phyloP scores from a whole-genome alignment of 225 moss, liverwort and hornwort genomes.

The Polytrichum formosum region DNA sequence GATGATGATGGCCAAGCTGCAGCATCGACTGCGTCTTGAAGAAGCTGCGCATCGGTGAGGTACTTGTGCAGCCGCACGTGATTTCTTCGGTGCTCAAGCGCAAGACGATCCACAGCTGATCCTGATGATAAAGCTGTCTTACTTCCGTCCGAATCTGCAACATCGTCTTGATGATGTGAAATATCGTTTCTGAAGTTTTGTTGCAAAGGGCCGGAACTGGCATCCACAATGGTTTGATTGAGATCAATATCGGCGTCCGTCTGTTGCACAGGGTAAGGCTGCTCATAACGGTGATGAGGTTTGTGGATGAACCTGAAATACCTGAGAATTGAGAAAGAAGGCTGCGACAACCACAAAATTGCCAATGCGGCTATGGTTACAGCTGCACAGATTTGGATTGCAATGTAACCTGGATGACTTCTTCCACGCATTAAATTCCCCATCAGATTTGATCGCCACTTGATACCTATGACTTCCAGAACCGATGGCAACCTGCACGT shows the following conservation, averaged over 20 bases:
- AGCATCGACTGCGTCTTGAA: constrained; percentile 20
- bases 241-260: no score
- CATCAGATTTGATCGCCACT: not conserved
- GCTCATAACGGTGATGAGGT: not conserved
- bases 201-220: no score
- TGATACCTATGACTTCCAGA: no score
- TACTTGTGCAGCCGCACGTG: constrained; percentile 7
- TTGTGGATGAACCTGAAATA: not conserved
- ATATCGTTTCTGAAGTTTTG: no score
- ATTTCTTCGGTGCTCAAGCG: not conserved
- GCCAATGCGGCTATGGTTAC: not conserved
- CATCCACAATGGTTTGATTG: no score
- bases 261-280: no score
- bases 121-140: not conserved
- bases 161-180: no score
- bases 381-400: not conserved
- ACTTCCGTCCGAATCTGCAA: no score
- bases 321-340: not conserved
- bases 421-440: not conserved
- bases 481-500: no score
- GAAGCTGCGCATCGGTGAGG: constrained; percentile 21
- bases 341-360: not conserved
- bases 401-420: not conserved
- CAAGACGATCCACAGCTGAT: not conserved
- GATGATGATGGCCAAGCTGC: not conserved